These are phyloP conservation scores for Lolium rigidum DNA, from an alignment of 176 grass and related monocot species.

Conservation along the genomic window DNA sequence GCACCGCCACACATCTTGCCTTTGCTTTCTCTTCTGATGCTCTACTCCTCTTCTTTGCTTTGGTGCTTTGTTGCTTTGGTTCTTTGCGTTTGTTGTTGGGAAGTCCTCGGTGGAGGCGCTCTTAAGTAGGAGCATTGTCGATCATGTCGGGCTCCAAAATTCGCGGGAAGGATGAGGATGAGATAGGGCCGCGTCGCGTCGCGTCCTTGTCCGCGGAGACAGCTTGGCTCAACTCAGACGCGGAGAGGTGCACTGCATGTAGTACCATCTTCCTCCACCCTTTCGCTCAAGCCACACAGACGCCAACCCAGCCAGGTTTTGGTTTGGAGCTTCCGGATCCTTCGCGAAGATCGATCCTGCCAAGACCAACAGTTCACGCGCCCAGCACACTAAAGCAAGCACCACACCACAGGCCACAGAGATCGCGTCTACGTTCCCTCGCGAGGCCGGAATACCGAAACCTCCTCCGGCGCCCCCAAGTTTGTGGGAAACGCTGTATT, in stretches of 20 bases:
- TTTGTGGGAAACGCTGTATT: slow-evolving; percentile 44
- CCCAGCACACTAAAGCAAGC: background rate
- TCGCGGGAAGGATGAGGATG: slow-evolving; percentile 15
- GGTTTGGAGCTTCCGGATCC: background rate
- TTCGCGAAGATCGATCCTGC: background rate
- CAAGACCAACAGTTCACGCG: background rate
- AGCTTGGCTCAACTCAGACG: background rate
- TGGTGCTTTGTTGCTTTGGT: background rate
- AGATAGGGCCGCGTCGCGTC: background rate
- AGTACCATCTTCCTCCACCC: background rate
- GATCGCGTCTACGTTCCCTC: background rate
- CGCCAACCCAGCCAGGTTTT: background rate
- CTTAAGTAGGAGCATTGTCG: slow-evolving; percentile 17
- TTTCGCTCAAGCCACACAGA: background rate
- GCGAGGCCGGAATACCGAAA: background rate
- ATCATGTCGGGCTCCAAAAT: slow-evolving; percentile 22
- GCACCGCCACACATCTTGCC: slow-evolving; percentile 72
- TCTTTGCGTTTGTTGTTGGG: background rate
- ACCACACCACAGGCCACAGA: background rate
- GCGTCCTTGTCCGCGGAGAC: background rate
- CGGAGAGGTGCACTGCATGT: slow-evolving; percentile 28
- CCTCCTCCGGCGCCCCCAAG: background rate
- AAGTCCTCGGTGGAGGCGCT: background rate
- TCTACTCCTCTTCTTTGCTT: too few species aligned
- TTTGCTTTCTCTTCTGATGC: background rate